Base-by-base conservation (phyloP, 2,329 filamentous ascomycete genomes). In the Calonectria hawksworthii region DNA sequence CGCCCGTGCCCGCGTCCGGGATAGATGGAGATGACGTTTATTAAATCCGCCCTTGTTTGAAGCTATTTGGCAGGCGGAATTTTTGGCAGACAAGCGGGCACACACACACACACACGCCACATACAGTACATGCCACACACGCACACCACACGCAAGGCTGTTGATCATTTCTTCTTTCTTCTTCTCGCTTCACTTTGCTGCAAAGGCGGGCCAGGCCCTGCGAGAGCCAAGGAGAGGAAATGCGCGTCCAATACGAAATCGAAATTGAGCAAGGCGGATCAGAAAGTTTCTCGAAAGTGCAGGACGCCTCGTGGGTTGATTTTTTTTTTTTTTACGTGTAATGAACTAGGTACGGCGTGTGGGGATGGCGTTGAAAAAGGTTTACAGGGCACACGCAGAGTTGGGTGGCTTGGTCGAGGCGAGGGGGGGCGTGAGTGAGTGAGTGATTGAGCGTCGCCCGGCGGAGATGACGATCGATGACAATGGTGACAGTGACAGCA, bases 21-120 rank as follows among this genome's bases (percentile, higher is more conserved):
- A 41, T 61, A 61, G 56, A 61, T 61, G 56, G 56, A 61, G 56
- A 61, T 61, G 56, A 61, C 56, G 56, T 61, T 61, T 36, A 41
- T 61, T 61, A 28, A 61, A 26, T 41, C 56, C 56, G 34, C 32
- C n/a, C 21, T 36, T 59, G 52, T 34, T 59, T 34, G 34, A 38
- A 34, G 56, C 16, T 61, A 61, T 34, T 38, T 18, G 21, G 6
- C 54, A 36, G 54, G 54, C 30, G 18, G 54, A 59, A 34, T 36
- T 34, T 21, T 44, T 36, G 38, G 16, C 38, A 44, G 38, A 21
- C 38, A n/a, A 18, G 8, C 38, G 14, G 32, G 21, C 34, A 38
- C 23, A n/a, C 14, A 23, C 52, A n/a, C n/a, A n/a, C n/a, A n/a
- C n/a, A n/a, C n/a, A n/a, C n/a, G n/a, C n/a, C n/a, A n/a, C n/a